Evolutionary conservation across 2,329 filamentous ascomycete species (phyloP), one percentile per base, ranked within the genome.

Genomic region (Trichoderma brevicompactum): DNA sequence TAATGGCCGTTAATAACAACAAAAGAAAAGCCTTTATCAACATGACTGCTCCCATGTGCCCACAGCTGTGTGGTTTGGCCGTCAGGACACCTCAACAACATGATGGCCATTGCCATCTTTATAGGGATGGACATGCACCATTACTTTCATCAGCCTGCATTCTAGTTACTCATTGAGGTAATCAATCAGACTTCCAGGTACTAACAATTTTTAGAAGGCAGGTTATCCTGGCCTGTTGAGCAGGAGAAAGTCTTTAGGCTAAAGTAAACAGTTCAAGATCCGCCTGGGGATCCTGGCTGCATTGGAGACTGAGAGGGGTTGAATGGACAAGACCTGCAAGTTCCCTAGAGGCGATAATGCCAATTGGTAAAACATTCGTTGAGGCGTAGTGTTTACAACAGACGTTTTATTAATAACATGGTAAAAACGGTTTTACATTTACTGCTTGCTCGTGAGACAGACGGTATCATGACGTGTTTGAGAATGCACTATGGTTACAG

Each of bases 1-100:
- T 74, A 46, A 72, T 81, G 46, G 46, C 44, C 19, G 44, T 23
- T 10, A 65, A 28, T 7, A 62, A 17, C 23, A 65, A n/a, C 34
- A 65, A 40, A 41, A 61, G 36, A 43, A 50, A 23, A 12, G 43
- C 28, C 8, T 17, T 46, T 52, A 61, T 50, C 36, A 62, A 32
- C 59, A 53, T 62, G 34, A n/a, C 59, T 36, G 38, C 40, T 15
- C 38, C 12, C 7, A 34, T 62, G 1, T 44, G 34, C 8, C 19
- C 7, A 12, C 32, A 32, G 13, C 36, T 19, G 12, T 10, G 28
- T 36, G 9, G 7, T 34, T 1, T n/a, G 9, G n/a, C 48, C 2
- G 28, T 5, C 23, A 15, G 19, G 19, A 34, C 7, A n/a, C 44
- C 10, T 7, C 32, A 36, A 3, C n/a, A n/a, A 4, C 17, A n/a